Evolutionary conservation across 257 asterid species (phyloP).

Genomic region (Verbena officinalis): DNA sequence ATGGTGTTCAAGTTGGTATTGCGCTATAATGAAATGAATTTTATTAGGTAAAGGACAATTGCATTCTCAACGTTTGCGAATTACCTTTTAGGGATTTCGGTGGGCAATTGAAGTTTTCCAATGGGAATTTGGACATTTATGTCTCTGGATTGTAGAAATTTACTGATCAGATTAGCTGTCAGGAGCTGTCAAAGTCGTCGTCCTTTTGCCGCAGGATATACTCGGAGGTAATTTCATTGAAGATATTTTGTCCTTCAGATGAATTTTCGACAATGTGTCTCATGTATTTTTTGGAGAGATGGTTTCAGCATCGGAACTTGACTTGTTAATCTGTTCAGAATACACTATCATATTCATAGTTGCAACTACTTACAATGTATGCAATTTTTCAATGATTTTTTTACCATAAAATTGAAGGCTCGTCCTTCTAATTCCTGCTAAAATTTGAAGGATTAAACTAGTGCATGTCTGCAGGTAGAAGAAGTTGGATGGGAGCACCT

Average conservation of each 20-base stretch:
- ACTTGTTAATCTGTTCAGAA: neutral
- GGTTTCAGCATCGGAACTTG: neutral
- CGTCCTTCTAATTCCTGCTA: neutral
- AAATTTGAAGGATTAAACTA: constrained; percentile 14
- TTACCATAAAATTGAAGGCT: constrained; percentile 12
- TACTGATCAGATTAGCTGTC: constrained; percentile 33
- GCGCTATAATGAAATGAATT: no score
- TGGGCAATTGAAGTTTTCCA: neutral
- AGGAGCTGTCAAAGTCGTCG: constrained; percentile 49
- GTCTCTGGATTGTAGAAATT: constrained; percentile 40
- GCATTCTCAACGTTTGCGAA: no score
- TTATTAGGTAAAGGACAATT: no score
- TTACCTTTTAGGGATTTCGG: no score
- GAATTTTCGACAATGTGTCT: neutral
- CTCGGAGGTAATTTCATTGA: constrained; percentile 53
- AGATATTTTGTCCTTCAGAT: neutral
- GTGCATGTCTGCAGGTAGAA: constrained; percentile 55
- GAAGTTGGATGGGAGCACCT: constrained; percentile 88
- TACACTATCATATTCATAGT: no score
- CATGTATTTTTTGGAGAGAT: constrained; percentile 8
- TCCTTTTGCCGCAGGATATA: constrained; percentile 64
- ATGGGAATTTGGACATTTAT: no score
- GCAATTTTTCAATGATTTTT: no score
- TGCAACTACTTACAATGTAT: no score
- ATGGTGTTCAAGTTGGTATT: no score